These are phyloP conservation scores for Sporisorium sorghi DNA, from an alignment of 1,284 basidiomycete genomes.

Conservation along the genomic window DNA sequence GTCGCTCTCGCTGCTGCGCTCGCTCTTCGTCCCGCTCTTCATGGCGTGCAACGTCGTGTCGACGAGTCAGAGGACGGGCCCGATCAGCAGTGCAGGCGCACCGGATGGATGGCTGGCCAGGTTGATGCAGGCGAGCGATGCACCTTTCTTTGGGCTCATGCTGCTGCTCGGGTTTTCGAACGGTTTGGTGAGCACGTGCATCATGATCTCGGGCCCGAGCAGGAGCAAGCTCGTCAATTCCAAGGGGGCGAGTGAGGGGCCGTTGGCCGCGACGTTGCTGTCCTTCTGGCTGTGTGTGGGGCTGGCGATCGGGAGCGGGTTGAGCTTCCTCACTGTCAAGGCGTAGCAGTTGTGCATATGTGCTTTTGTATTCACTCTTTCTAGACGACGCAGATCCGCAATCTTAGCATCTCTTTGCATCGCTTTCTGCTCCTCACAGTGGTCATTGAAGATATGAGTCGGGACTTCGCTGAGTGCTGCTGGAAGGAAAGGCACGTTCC, in stretches of 20 bases:
- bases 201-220: slow-evolving; percentile 57
- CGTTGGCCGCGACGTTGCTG: slow-evolving; percentile 55
- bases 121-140: slow-evolving; percentile 49
- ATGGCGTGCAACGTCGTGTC: slow-evolving; percentile 56
- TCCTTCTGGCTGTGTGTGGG: slow-evolving; percentile 64
- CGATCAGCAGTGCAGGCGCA: slow-evolving; percentile 7
- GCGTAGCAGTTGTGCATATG: slow-evolving; percentile 6
- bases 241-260: slow-evolving; percentile 40
- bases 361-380: not conserved
- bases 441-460: not conserved
- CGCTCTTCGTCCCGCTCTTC: slow-evolving; percentile 57
- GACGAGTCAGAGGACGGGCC: slow-evolving; percentile 35
- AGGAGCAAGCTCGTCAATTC: slow-evolving; percentile 40
- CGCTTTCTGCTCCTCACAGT: not conserved
- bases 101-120: slow-evolving; percentile 17
- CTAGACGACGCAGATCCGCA: not conserved
- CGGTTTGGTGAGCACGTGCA: slow-evolving; percentile 57
- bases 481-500: not conserved
- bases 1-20: slow-evolving; percentile 36
- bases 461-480: not conserved
- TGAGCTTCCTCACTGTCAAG: slow-evolving; percentile 54
- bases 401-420: not conserved
- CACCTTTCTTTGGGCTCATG: slow-evolving; percentile 56
- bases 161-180: slow-evolving; percentile 58
- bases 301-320: slow-evolving; percentile 53